These are phyloP conservation scores for Xylariaceae sp. DNA, from an alignment of 2,329 filamentous ascomycete genomes.

Conservation along the genomic window DNA sequence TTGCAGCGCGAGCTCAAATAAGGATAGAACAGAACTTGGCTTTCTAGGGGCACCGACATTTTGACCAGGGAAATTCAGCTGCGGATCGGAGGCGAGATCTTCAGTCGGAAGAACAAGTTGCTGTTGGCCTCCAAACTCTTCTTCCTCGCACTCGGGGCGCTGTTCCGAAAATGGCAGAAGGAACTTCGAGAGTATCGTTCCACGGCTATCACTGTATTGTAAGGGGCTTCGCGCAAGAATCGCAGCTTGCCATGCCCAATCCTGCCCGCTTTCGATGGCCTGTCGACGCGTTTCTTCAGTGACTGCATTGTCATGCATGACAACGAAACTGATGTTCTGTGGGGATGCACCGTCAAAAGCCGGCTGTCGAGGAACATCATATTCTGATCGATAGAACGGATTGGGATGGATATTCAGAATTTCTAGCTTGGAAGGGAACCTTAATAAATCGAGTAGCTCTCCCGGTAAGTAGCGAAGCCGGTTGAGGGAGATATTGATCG, in stretches of 20 bases:
- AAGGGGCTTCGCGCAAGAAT: slow-evolving; percentile 27
- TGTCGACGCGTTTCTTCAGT: slow-evolving; percentile 1
- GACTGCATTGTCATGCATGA: slow-evolving; percentile 1
- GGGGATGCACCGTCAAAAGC: neutral
- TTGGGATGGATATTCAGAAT: slow-evolving; percentile 60
- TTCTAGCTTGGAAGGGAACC: slow-evolving; percentile 40
- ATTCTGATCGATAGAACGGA: slow-evolving; percentile 48
- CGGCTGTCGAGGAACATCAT: slow-evolving; percentile 5
- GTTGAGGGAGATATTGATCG: slow-evolving; percentile 66
- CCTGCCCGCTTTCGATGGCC: no score
- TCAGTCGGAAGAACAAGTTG: slow-evolving; percentile 20
- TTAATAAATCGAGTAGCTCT: slow-evolving; percentile 57
- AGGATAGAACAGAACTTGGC: slow-evolving; percentile 41
- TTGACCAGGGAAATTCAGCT: slow-evolving; percentile 11
- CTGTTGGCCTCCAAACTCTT: slow-evolving; percentile 1
- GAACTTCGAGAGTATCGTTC: slow-evolving; percentile 26
- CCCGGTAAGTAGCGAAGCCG: slow-evolving; percentile 56
- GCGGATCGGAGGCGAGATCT: slow-evolving; percentile 16
- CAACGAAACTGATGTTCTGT: neutral
- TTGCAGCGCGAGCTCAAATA: slow-evolving; percentile 49
- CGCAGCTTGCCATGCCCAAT: slow-evolving; percentile 18
- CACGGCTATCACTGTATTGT: slow-evolving; percentile 30
- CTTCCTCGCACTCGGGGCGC: neutral
- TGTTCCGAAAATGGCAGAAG: slow-evolving; percentile 16
- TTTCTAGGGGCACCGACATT: neutral